Evolutionary conservation across 805 yeast genomes (phyloP), one percentile per base, ranked within the genome.

Genomic region (Nakazawaea ambrosiae): DNA sequence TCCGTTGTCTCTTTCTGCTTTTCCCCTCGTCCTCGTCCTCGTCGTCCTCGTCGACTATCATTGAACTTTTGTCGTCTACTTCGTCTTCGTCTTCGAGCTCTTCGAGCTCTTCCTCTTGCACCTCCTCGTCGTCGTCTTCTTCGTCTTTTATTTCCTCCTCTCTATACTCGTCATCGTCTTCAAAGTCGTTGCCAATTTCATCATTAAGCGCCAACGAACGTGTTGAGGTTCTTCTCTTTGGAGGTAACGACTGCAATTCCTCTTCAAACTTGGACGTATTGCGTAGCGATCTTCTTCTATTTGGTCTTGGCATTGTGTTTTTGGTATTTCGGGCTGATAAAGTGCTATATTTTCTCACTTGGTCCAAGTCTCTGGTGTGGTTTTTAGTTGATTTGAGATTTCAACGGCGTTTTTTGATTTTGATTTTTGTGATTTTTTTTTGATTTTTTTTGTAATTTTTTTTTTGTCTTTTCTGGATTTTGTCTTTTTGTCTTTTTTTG

Each of bases 1-100:
- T 50, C 48, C 37, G 55, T 63, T 20, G 51, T 45, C 23, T 48
- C 41, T 36, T 56, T 55, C 33, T 49, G 24, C 16, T 9, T 10
- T 48, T 55, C 9, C 45, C 58, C 4, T 42, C 52, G 11, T 42
- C 48, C 17, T 49, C 55, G 19, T 43, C 54, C 19, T 48, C 55
- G 9, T 42, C 60, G 20, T 45, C 54, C 11, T 48, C 57, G 9
- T 39, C 57, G 20, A 41, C 56, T 8, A 47, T 46, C 27, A 36
- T 27, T 46, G 20, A 54, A n/a, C 47, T 52, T 20, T 52, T 53
- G 16, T 51, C 60, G 10, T 54, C 63, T 12, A 50, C 65, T 23
- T 47, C 55, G n/a, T 51, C 41, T 20, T 54, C 60, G 24, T 51
- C 43, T 16, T 51, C 60, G 11, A 49, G 57, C 9, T 51, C 50